A percentile compares a stretch with the other conserved stretches of the same genome.
Evolutionary conservation across 2,329 filamentous ascomycete genomes (phyloP).

Genomic region (Cercospora berteroae): DNA sequence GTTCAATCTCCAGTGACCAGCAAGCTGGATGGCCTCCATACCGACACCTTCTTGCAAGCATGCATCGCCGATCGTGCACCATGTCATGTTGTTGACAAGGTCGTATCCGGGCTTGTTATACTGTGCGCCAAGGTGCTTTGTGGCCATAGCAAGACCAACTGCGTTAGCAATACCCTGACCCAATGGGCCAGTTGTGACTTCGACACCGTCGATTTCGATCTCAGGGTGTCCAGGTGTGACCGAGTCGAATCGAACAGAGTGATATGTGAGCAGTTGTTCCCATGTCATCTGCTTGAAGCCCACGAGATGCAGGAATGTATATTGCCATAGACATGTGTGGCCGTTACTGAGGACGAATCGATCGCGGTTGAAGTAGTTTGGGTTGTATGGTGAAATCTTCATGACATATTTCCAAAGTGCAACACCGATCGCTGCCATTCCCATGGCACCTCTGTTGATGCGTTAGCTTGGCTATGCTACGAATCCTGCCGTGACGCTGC

Average conservation of each 20-base stretch:
- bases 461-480: slow-evolving; percentile 9
- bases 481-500: slow-evolving; percentile 15
- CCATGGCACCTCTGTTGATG: slow-evolving; percentile 51
- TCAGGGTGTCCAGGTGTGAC: slow-evolving; percentile 53
- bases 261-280: slow-evolving; percentile 57
- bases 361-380: slow-evolving; percentile 60
- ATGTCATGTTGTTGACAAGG: slow-evolving; percentile 54
- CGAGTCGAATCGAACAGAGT: slow-evolving; percentile 49
- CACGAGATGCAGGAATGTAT: slow-evolving; percentile 51
- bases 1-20: slow-evolving; percentile 55
- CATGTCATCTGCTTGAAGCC: slow-evolving; percentile 57
- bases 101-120: slow-evolving; percentile 53
- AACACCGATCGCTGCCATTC: slow-evolving; percentile 62
- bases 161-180: slow-evolving; percentile 61
- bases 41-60: slow-evolving; percentile 59
- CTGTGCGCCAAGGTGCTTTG: slow-evolving; percentile 55
- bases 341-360: slow-evolving; percentile 63
- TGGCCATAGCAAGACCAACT: slow-evolving; percentile 59
- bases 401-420: slow-evolving; percentile 63
- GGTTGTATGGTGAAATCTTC: slow-evolving; percentile 57
- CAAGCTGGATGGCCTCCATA: slow-evolving; percentile 58
- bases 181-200: slow-evolving; percentile 60
- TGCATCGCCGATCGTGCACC: slow-evolving; percentile 58
- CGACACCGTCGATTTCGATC: slow-evolving; percentile 57
- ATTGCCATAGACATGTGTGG: slow-evolving; percentile 58